Base-by-base conservation (phyloP, 192 early-diverging fungal genomes). In the Linnemannia hyalina region DNA sequence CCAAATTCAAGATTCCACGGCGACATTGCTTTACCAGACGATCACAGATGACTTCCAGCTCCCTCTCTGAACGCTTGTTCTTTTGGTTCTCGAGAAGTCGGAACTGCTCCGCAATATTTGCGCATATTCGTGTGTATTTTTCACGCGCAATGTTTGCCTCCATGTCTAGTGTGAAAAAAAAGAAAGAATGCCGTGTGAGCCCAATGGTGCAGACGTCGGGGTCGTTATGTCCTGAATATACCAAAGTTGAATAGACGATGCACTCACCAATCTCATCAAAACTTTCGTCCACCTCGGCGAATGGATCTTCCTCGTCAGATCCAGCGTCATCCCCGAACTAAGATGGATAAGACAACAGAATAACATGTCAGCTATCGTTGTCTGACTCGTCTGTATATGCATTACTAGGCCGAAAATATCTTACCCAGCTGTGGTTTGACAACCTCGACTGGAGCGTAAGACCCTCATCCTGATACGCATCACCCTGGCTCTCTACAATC, bases 241-340 rank as follows among this genome's bases (percentile, higher is more conserved):
- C 18, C 49, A 52, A 18, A 46, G 23, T 13, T 3, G 20, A 74
- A 46, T 46, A 54, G 49, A 55, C 3, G 18, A 29, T 47, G 23
- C n/a, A 29, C 85, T 78, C 82, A 88, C 89, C 82, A 68, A 85
- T 88, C 63, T 90, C 91, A 35, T 90, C 89, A 54, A 91, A 90
- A n/a, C 82, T 82, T 78, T 91, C 89, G 29, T 91, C 88, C 9
- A 92, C 82, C 42, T 89, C 88, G 6, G 80, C 81, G 77, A 92
- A 91, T 26, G 90, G 91, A 49, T 92, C 91, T 41, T 89, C 91
- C 29, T 91, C 90, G 40, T 91, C 90, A 60, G 84, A 86, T 20
- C 79, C 87, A 29, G 79, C 73, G 68, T 89, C 90, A 42, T 89
- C 82, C 35, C 89, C 86, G 71, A 76, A 85, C 89, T 85, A 22